Evolutionary conservation across 208 protist genomes (phyloP).

Genomic region (Trypanosoma mega): DNA sequence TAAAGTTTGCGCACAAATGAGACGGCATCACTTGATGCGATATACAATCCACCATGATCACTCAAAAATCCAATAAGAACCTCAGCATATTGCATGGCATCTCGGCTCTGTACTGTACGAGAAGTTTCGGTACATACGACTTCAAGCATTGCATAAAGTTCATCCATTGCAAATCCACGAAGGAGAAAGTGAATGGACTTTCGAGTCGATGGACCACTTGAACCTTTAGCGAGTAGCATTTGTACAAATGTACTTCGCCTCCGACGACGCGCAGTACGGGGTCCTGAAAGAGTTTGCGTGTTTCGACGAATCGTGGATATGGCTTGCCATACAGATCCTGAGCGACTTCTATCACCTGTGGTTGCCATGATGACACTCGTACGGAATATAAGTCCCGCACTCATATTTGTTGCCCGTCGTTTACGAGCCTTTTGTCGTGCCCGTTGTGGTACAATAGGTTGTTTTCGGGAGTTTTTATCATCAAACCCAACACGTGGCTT

Average conservation of each 20-base stretch:
- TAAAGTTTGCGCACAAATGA: constrained; percentile 23
- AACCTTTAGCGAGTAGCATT: constrained; percentile 50
- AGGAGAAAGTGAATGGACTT: constrained; percentile 47
- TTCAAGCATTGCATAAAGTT: constrained; percentile 70
- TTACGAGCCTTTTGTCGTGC: background rate
- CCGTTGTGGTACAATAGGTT: background rate
- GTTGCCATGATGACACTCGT: background rate
- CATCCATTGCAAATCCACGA: constrained; percentile 64
- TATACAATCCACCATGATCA: constrained; percentile 47
- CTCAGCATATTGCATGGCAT: constrained; percentile 74
- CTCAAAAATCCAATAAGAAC: constrained; percentile 56
- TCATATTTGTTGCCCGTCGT: background rate
- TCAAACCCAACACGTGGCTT: background rate
- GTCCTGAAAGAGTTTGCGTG: background rate
- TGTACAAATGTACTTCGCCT: constrained; percentile 60
- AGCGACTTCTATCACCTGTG: background rate
- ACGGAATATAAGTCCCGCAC: background rate
- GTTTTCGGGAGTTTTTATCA: background rate
- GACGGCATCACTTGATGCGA: constrained; percentile 46
- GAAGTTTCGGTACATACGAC: constrained; percentile 60
- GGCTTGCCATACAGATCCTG: too few species aligned
- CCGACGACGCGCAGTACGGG: constrained; percentile 4
- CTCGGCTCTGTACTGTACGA: constrained; percentile 44
- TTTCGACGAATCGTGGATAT: background rate
- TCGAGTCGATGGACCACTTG: constrained; percentile 25